These are phyloP conservation scores for Tetracladium marchalianum DNA, from an alignment of 495 filamentous ascomycete species.

Conservation along the genomic window DNA sequence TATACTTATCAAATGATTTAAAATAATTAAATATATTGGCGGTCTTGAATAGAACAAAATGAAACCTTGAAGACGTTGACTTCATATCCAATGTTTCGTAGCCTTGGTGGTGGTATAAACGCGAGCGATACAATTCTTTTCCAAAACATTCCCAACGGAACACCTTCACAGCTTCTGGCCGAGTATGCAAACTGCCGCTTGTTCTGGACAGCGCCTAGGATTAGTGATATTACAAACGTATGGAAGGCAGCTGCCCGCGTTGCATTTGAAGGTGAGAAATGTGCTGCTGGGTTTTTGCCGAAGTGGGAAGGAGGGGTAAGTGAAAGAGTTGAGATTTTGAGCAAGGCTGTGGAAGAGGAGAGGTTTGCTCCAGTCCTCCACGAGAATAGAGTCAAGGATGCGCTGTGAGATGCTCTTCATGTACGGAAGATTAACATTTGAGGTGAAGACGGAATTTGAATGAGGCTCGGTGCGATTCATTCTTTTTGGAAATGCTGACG, in stretches of 20 bases:
- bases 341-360: neutral
- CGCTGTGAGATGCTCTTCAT: too few species aligned
- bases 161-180: neutral
- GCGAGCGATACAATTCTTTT: slow-evolving; percentile 26
- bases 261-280: neutral
- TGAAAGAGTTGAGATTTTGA: neutral
- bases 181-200: neutral
- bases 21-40: too few species aligned
- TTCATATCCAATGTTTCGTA: neutral
- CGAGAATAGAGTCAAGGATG: too few species aligned
- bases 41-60: too few species aligned
- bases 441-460: too few species aligned
- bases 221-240: neutral
- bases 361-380: too few species aligned
- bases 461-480: too few species aligned
- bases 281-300: neutral
- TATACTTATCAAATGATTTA: too few species aligned
- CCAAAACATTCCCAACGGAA: slow-evolving; percentile 9
- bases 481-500: too few species aligned
- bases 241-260: slow-evolving; percentile 6
- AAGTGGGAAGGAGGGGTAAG: neutral
- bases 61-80: neutral
- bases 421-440: too few species aligned
- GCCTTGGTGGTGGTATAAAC: slow-evolving; percentile 15
- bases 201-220: neutral